Base-by-base conservation (phyloP, 768 basidiomycete genomes). In the Pulveroboletus sp. region DNA sequence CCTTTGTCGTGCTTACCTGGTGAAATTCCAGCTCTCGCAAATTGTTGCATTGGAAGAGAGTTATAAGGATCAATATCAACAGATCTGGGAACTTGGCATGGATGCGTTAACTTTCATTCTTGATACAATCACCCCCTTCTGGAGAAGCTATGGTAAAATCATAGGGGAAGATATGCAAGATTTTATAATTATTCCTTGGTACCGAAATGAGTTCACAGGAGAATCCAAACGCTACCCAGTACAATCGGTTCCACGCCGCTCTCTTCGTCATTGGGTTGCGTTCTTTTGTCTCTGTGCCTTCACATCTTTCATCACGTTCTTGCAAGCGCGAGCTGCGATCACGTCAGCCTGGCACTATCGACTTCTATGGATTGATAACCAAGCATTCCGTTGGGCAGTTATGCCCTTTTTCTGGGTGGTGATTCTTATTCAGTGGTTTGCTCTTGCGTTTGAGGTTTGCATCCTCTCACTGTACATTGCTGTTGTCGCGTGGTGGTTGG, bases 131-230 rank as follows among this genome's bases (percentile, higher is more conserved):
- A 81, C 87, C 1, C 88, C 88, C 0, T 79, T 90, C 60, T 90
- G 88, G 88, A 74, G 87, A 52, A 86, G 77, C 29, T 88, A 90
- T 51, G 88, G 88, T 44, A 88, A 85, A 59, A 78, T 80, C n/a
- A 88, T 90, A 43, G 85, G 86, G 27, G 80, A 87, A 60, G 88
- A 90, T 57, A 75, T 87, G 37, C 81, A 83, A 40, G 86, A 88
- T 52, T 90, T 90, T 61, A 79, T 90, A 50, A 86, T 90, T 56
- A 81, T 90, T 49, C 88, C 88, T 7, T 76, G 87, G 58, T 90
- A 90, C 53, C 80, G 88, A 29, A 87, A 90, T 62, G 88, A 90
- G 61, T 90, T 89, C 61, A 89, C 88, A 0, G 88, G 88, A 27
- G 85, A 87, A 69, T 42, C 80, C 32, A 84, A 85, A 56, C 75